Evolutionary conservation across 495 filamentous ascomycete genomes (phyloP), one percentile per base, ranked within the genome.

Genomic region (Xylaria flabelliformis): DNA sequence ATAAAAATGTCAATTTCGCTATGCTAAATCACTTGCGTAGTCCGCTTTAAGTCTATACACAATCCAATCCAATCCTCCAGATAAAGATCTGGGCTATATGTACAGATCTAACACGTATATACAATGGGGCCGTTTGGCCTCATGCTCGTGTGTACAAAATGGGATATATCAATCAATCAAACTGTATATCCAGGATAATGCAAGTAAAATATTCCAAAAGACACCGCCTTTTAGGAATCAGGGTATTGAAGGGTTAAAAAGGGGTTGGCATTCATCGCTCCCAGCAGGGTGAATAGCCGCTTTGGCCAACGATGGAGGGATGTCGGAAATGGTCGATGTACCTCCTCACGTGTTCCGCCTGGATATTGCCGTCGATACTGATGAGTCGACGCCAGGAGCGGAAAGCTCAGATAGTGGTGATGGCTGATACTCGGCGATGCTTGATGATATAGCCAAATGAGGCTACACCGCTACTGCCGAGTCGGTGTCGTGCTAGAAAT

Each of bases 21-120:
- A 61, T 39, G 58, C 58, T 56, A 32, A 39, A 21, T 61, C 58
- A 61, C n/a, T n/a, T 12, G 34, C 58, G 34, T n/a, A 41, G 32
- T 7, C 32, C 58, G 34, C 58, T 39, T 32, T 32, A 32, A 17
- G 32, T 61, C 56, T 61, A 32, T 56, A 56, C 29, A 56, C 53
- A 56, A 56, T 24, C 9, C 13, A 32, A 32, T 32, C 9, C 13
- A 32, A 32, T 17, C 26, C 21, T 26, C 51, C 24, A 32, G 29
- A 17, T 13, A 24, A 0, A 26, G 44, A 17, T 10, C 42, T 39
- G 36, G 42, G 21, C 21, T 61, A 21, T 39, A 10, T 39, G 58
- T 61, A 36, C 58, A 39, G 15, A 17, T 61, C 34, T 39, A 61
- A 61, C 9, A 12, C 10, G 17, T 61, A n/a, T 61, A 19, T 36